Evolutionary conservation across 306 rosid species (phyloP).

Genomic region (Prunus fruticosa): DNA sequence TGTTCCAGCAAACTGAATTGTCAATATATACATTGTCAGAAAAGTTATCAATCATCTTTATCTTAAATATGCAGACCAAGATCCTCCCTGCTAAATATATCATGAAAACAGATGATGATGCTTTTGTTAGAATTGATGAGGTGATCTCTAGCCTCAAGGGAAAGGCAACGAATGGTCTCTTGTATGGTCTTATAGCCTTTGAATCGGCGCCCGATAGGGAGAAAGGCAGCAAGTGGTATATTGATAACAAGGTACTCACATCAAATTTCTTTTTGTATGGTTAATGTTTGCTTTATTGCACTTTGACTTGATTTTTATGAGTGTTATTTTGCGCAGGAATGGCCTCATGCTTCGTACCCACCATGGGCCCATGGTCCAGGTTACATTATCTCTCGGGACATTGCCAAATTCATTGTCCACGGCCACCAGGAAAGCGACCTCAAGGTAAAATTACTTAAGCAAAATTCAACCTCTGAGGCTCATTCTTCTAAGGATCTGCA

Average conservation of each 20-base stretch:
- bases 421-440: slow-evolving; percentile 73
- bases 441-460: slow-evolving; percentile 40
- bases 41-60: background rate
- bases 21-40: background rate
- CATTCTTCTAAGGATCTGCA: background rate
- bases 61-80: slow-evolving; percentile 62
- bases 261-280: slow-evolving; percentile 3
- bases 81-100: slow-evolving; percentile 74
- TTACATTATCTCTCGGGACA: slow-evolving; percentile 80
- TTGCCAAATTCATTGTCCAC: slow-evolving; percentile 63
- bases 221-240: slow-evolving; percentile 82
- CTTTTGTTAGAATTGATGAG: slow-evolving; percentile 84
- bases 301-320: slow-evolving; percentile 5
- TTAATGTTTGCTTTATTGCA: background rate
- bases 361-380: slow-evolving; percentile 99
- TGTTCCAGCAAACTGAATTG: background rate
- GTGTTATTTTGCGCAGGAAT: slow-evolving; percentile 53
- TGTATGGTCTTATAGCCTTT: slow-evolving; percentile 80
- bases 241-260: slow-evolving; percentile 58
- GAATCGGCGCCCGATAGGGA: slow-evolving; percentile 85
- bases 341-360: slow-evolving; percentile 79
- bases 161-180: slow-evolving; percentile 54
- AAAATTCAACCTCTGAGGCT: background rate
- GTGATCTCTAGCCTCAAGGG: slow-evolving; percentile 74
- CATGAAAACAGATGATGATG: slow-evolving; percentile 97